Percentiles rank a stretch among this genome's conserved stretches.
phyloP scores from a whole-genome alignment of 2,329 filamentous ascomycete genomes.

The Hypocrella siamensis region DNA sequence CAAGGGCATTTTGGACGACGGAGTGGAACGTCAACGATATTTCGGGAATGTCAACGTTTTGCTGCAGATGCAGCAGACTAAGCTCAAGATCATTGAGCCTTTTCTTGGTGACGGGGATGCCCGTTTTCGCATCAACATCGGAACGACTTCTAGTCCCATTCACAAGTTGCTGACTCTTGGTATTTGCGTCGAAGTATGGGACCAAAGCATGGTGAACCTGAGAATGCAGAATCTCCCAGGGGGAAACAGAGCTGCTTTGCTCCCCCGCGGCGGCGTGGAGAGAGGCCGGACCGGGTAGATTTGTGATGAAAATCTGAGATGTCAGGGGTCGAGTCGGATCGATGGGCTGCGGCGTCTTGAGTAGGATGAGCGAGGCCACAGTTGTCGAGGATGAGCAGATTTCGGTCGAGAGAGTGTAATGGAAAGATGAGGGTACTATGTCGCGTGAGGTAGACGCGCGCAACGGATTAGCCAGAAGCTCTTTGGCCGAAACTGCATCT shows the following conservation, averaged over 20 bases:
- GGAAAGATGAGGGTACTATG: constrained; percentile 39
- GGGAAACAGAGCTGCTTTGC: constrained; percentile 59
- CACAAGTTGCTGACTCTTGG: constrained; percentile 58
- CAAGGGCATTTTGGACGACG: constrained; percentile 70
- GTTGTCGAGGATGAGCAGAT: constrained; percentile 69
- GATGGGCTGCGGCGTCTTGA: constrained; percentile 81
- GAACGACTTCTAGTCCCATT: constrained; percentile 55
- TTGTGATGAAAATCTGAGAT: constrained; percentile 83
- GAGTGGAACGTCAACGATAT: constrained; percentile 77
- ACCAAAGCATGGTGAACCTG: constrained; percentile 81
- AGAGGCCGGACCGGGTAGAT: constrained; percentile 68
- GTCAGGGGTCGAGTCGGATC: constrained; percentile 69
- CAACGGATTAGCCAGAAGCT: not conserved
- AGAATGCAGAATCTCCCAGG: constrained; percentile 85
- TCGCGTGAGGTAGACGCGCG: constrained; percentile 1
- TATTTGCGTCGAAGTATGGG: constrained; percentile 95
- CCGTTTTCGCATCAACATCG: constrained; percentile 82
- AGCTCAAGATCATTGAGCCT: constrained; percentile 88
- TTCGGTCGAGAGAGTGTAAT: constrained; percentile 69
- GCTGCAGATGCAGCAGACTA: constrained; percentile 78
- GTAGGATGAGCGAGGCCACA: constrained; percentile 69
- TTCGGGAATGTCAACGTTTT: constrained; percentile 96
- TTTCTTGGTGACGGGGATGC: constrained; percentile 94
- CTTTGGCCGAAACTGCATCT: not conserved
- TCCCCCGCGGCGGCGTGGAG: constrained; percentile 50